Conservation (phyloP, 768 basidiomycete genomes). For the Trametes cingulata region DNA sequence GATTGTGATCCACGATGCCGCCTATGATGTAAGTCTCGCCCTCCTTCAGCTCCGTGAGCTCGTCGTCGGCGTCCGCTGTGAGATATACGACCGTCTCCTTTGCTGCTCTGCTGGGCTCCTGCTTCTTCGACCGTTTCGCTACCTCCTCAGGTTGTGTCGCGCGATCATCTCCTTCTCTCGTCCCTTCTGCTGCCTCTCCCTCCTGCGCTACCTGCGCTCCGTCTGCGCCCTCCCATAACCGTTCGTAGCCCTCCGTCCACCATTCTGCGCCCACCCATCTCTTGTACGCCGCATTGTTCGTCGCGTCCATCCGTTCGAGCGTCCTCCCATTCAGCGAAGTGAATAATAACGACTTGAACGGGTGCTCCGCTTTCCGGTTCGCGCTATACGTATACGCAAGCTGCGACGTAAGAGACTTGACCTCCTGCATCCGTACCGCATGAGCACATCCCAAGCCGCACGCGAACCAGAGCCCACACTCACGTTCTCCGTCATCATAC, state of each 20-base stretch:
- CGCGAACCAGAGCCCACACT: constrained; percentile 26
- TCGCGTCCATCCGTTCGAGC: constrained; percentile 59
- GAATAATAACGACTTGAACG: constrained; percentile 74
- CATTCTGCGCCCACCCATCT: constrained; percentile 84
- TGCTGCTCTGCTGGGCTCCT: constrained; percentile 9
- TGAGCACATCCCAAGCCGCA: not conserved
- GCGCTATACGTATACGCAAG: constrained; percentile 89
- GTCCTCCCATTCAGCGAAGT: constrained; percentile 80
- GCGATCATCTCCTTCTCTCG: not conserved
- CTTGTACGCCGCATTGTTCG: constrained; percentile 67
- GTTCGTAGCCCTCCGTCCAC: constrained; percentile 77
- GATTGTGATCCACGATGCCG: constrained; percentile 93
- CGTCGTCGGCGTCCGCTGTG: constrained; percentile 90
- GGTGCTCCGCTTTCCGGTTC: constrained; percentile 70
- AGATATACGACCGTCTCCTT: constrained; percentile 76
- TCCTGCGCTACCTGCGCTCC: constrained; percentile 4
- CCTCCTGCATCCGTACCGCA: constrained; percentile 58
- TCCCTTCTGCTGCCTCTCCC: not conserved
- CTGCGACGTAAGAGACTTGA: constrained; percentile 86
- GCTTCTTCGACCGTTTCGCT: constrained; percentile 1
- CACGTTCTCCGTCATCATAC: constrained; percentile 92
- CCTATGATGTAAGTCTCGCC: constrained; percentile 94
- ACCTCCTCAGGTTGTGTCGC: constrained; percentile 5
- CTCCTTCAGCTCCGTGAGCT: constrained; percentile 78
- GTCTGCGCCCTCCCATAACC: constrained; percentile 52